Evolutionary conservation across 2,329 filamentous ascomycete species (phyloP).

Genomic region (Cordyceps militaris): DNA sequence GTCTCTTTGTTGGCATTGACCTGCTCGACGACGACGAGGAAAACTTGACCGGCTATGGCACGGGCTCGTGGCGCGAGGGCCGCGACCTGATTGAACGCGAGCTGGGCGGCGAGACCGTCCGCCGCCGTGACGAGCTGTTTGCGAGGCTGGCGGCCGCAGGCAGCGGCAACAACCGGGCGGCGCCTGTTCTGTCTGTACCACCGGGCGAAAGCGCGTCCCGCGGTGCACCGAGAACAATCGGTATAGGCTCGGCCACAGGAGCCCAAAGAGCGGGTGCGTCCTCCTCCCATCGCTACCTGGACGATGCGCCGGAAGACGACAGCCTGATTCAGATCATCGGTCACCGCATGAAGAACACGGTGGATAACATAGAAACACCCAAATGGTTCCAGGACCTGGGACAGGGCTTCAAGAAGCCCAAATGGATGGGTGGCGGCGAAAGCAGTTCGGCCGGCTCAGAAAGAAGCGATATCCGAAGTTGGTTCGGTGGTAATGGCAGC

Average conservation of each 20-base stretch:
- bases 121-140: slow-evolving; percentile 39
- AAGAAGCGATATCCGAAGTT: slow-evolving; percentile 37
- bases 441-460: slow-evolving; percentile 32
- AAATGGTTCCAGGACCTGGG: slow-evolving; percentile 73
- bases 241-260: slow-evolving; percentile 28
- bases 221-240: slow-evolving; percentile 33
- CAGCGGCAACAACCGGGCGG: slow-evolving; percentile 26
- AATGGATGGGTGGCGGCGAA: slow-evolving; percentile 67
- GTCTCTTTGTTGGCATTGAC: slow-evolving; percentile 69
- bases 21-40: slow-evolving; percentile 71
- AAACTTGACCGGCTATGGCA: slow-evolving; percentile 59
- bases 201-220: slow-evolving; percentile 28
- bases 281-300: slow-evolving; percentile 24
- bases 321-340: slow-evolving; percentile 79
- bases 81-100: slow-evolving; percentile 85
- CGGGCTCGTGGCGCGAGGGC: slow-evolving; percentile 85
- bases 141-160: slow-evolving; percentile 23
- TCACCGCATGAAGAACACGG: slow-evolving; percentile 83
- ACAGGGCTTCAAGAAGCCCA: slow-evolving; percentile 64
- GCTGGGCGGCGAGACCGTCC: slow-evolving; percentile 55
- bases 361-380: slow-evolving; percentile 75
- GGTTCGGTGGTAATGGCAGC: slow-evolving; percentile 43
- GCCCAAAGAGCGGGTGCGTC: slow-evolving; percentile 24
- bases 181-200: slow-evolving; percentile 44
- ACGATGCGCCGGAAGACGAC: slow-evolving; percentile 60